A percentile compares a stretch with the other conserved stretches of the same genome.
These are phyloP conservation scores for Penicillium salamii DNA, from an alignment of 495 filamentous ascomycete genomes.

Conservation along the genomic window DNA sequence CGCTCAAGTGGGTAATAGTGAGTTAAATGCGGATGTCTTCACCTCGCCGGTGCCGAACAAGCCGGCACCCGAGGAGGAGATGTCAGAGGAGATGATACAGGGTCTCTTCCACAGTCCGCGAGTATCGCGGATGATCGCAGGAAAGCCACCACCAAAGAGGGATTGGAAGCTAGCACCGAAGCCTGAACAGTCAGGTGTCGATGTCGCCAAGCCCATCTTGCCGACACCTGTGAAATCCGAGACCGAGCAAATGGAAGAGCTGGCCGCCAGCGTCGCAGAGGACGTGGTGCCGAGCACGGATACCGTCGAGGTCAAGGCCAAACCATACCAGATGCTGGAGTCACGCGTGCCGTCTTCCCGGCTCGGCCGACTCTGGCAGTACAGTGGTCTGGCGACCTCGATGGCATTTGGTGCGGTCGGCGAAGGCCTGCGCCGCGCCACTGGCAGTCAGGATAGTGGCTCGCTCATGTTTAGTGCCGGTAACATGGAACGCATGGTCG, in stretches of 20 bases:
- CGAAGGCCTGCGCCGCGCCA: constrained; percentile 73
- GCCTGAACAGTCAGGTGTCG: background rate
- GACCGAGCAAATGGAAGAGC: constrained; percentile 18
- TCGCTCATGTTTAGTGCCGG: constrained; percentile 83
- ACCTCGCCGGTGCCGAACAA: constrained; percentile 34
- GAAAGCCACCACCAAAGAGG: constrained; percentile 19
- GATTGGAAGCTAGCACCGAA: constrained; percentile 17
- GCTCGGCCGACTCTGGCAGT: constrained; percentile 87
- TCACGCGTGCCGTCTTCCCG: constrained; percentile 89
- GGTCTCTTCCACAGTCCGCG: constrained; percentile 60
- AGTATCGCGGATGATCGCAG: constrained; percentile 54
- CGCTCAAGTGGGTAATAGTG: constrained; percentile 36
- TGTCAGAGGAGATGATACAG: constrained; percentile 56
- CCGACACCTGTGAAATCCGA: constrained; percentile 11
- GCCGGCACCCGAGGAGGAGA: constrained; percentile 27
- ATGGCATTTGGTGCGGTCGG: constrained; percentile 94
- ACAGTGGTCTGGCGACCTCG: constrained; percentile 85
- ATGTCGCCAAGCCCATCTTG: background rate
- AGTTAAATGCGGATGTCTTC: constrained; percentile 59
- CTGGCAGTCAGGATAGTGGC: constrained; percentile 57
- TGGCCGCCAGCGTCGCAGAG: constrained; percentile 20
- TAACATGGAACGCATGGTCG: constrained; percentile 89
- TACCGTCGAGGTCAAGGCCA: constrained; percentile 16
- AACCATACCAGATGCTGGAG: constrained; percentile 72
- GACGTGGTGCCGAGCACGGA: constrained; percentile 18